Evolutionary conservation across 306 rosid genomes (phyloP), one percentile per base, ranked within the genome.

Genomic region (Lathyrus oleraceus): DNA sequence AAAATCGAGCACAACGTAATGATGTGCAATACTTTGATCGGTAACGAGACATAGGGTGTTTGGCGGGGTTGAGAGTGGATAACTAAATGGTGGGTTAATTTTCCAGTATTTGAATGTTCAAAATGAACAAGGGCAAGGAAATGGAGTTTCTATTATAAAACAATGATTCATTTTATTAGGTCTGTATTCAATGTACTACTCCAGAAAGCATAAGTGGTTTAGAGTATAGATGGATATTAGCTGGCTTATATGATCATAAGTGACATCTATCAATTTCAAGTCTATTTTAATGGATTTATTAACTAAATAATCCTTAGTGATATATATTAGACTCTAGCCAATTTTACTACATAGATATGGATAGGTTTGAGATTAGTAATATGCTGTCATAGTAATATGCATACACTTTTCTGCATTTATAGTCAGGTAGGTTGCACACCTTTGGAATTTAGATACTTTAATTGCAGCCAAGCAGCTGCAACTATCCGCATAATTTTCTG

Each of bases 361-460:
- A 62, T 51, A 20, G 14, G 53, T 38, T 45, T 23, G 52, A 15
- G 58, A 75, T 20, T 20, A 40, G 47, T 52, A 66, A 45, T 44
- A 38, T 25, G 8, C 12, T 17, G 27, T 68, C 52, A 36, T 16
- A 48, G 21, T 43, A 32, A 32, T 35, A 35, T 35, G 39, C 39
- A 7, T 35, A 35, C 10, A 35, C 2, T 45, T 45, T 67, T 35
- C 42, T 27, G 14, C 73, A 70, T 36, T 52, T 13, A 23, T 48
- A 54, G 44, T 52, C 65, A 8, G n/a, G 32, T 20, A 8, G n/a
- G 32, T 20, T 10, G 16, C 11, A 28, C 21, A 14, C 20, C 12
- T 63, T 51, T 62, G 61, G 23, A 70, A 44, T 65, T 49, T 58
- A 67, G 30, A 78, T 30, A 6, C 61, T 52, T 74, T 63, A 58